Conservation (phyloP, 1,284 basidiomycete species). For the Phylloboletellus chloephorus region DNA sequence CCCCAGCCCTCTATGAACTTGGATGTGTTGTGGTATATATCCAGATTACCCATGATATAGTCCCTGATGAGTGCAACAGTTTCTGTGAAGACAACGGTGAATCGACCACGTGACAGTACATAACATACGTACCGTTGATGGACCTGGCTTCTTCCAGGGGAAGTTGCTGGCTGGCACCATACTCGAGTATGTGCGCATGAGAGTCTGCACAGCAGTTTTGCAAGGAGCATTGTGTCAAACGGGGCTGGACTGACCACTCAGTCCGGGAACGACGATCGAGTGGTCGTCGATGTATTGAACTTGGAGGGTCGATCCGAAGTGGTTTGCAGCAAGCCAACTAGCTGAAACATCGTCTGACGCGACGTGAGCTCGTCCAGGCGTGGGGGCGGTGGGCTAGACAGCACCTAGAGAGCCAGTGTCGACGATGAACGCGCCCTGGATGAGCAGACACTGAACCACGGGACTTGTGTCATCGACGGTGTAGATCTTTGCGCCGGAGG, state of each 20-base stretch:
- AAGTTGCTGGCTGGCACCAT: slow-evolving; percentile 61
- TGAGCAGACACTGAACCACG: slow-evolving; percentile 54
- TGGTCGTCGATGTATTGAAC: slow-evolving; percentile 49
- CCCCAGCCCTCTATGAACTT: slow-evolving; percentile 79
- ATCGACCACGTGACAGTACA: not conserved
- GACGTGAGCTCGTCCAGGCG: slow-evolving; percentile 1
- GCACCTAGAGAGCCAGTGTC: slow-evolving; percentile 53
- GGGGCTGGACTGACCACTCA: slow-evolving; percentile 48
- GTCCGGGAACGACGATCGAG: slow-evolving; percentile 60
- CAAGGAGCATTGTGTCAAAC: slow-evolving; percentile 6
- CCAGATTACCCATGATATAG: slow-evolving; percentile 58
- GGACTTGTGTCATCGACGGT: slow-evolving; percentile 51
- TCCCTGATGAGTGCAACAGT: slow-evolving; percentile 59
- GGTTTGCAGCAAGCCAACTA: slow-evolving; percentile 34
- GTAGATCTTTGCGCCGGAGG: slow-evolving; percentile 46
- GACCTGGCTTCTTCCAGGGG: slow-evolving; percentile 62
- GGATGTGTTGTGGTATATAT: slow-evolving; percentile 48
- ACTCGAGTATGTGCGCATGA: slow-evolving; percentile 76
- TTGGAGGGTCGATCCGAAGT: slow-evolving; percentile 25
- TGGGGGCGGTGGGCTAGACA: slow-evolving; percentile 19
- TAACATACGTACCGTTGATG: slow-evolving; percentile 42
- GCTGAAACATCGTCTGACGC: slow-evolving; percentile 40
- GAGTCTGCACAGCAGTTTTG: slow-evolving; percentile 50
- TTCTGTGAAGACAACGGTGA: slow-evolving; percentile 36
- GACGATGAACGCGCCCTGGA: slow-evolving; percentile 45